phyloP scores from a whole-genome alignment of 768 basidiomycete genomes.

The Collybia sordida region DNA sequence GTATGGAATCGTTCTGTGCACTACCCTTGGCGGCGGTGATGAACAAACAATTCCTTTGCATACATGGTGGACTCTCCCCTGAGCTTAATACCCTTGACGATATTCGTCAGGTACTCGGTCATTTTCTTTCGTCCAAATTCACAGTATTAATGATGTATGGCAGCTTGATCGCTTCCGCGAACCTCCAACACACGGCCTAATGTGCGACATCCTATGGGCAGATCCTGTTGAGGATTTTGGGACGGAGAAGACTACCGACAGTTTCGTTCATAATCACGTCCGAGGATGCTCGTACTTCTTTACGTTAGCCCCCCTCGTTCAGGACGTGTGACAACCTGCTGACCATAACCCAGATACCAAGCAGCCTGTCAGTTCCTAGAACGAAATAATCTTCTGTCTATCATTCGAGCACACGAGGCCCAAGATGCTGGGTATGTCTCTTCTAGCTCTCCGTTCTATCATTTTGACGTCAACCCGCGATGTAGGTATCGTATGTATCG shows the following conservation, averaged over 20 bases:
- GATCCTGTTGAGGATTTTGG: conserved; percentile 99
- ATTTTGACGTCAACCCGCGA: conserved; percentile 1
- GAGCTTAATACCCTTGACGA: conserved; percentile 96
- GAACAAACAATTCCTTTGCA: conserved; percentile 99
- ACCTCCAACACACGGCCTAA: conserved; percentile 94
- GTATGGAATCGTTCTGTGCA: conserved; percentile 97
- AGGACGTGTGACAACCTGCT: conserved; percentile 5
- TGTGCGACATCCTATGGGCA: conserved; percentile 99
- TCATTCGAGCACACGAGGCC: conserved; percentile 97
- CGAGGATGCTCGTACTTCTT: conserved; percentile 97
- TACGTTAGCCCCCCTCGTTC: conserved; percentile 32
- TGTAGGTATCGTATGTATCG: conserved; percentile 95
- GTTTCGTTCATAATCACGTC: conserved; percentile 94
- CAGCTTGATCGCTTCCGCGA: conserved; percentile 98
- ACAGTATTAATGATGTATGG: neutral
- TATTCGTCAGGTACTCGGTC: conserved; percentile 68
- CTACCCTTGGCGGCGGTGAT: conserved; percentile 95
- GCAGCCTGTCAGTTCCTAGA: conserved; percentile 98
- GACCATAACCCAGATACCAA: conserved; percentile 64
- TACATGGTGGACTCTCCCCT: conserved; percentile 95
- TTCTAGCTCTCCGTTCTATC: neutral
- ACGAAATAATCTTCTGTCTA: conserved; percentile 92
- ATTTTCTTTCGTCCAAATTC: neutral
- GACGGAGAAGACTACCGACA: conserved; percentile 86
- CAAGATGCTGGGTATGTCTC: conserved; percentile 90